phyloP scores from a whole-genome alignment of 371 early-diverging fungal genomes.

The Parasitella parasitica region DNA sequence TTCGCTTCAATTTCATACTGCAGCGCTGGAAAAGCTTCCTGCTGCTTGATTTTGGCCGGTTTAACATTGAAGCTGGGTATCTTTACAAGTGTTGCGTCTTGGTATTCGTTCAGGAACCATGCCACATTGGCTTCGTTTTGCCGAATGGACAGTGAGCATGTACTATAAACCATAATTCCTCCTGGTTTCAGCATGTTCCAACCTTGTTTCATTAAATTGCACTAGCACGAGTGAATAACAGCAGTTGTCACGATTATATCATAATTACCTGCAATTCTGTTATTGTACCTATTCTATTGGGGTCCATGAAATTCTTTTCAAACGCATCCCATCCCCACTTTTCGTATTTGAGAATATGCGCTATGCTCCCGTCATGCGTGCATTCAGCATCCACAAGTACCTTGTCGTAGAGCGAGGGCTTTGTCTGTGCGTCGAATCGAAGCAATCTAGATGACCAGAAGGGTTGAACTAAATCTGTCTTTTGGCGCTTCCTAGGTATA shows the following conservation, averaged over 20 bases:
- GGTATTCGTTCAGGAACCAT: conserved; percentile 62
- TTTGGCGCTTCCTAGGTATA: conserved; percentile 6
- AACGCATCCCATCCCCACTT: conserved; percentile 76
- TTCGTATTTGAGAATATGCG: conserved; percentile 80
- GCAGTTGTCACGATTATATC: background rate
- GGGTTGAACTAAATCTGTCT: conserved; percentile 43
- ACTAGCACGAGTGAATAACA: conserved; percentile 43
- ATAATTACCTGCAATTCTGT: conserved; percentile 39
- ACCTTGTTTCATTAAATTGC: conserved; percentile 69
- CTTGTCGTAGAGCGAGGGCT: conserved; percentile 72
- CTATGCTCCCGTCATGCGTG: conserved; percentile 94
- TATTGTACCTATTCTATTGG: conserved; percentile 51
- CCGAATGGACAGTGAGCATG: conserved; percentile 73
- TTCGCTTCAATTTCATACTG: conserved; percentile 20
- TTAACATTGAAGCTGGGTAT: conserved; percentile 38
- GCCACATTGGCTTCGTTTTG: conserved; percentile 85
- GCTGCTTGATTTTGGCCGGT: conserved; percentile 48
- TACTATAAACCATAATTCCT: conserved; percentile 86
- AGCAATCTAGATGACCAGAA: conserved; percentile 81
- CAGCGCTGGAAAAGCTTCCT: conserved; percentile 19
- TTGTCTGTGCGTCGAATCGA: conserved; percentile 55
- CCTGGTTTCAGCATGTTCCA: conserved; percentile 65
- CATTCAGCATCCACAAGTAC: conserved; percentile 96
- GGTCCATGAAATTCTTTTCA: conserved; percentile 67
- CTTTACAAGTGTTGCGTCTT: conserved; percentile 52